Percentiles rank a stretch among this genome's conserved stretches.
Evolutionary conservation across 73 alveolate species (phyloP).

Genomic region (Paramecium bursaria): DNA sequence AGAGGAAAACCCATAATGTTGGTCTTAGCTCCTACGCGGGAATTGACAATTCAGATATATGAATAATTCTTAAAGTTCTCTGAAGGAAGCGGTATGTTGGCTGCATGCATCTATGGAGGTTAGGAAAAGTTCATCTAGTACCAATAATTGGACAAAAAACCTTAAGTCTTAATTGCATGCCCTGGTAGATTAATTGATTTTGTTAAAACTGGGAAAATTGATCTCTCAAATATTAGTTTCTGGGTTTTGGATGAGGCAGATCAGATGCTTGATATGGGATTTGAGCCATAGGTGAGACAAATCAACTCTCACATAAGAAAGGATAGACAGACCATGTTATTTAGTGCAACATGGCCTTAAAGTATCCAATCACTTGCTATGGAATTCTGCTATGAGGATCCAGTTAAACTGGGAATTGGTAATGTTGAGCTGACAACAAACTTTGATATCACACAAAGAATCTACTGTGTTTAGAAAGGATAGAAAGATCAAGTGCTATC

Average conservation of each 20-base stretch:
- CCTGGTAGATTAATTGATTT: slow-evolving; percentile 94
- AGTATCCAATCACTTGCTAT: slow-evolving; percentile 80
- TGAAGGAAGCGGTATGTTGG: slow-evolving; percentile 79
- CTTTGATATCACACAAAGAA: slow-evolving; percentile 63
- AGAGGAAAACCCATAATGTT: slow-evolving; percentile 77
- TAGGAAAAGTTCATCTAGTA: slow-evolving; percentile 79
- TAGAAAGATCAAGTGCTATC: slow-evolving; percentile 51
- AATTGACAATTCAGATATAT: slow-evolving; percentile 83
- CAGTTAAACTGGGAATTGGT: slow-evolving; percentile 77
- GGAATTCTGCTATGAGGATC: slow-evolving; percentile 79
- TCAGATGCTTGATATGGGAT: slow-evolving; percentile 95
- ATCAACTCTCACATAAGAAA: slow-evolving; percentile 72
- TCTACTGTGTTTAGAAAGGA: slow-evolving; percentile 50
- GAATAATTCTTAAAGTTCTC: slow-evolving; percentile 83
- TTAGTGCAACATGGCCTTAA: slow-evolving; percentile 92
- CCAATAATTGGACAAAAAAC: slow-evolving; percentile 75
- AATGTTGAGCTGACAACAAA: slow-evolving; percentile 78
- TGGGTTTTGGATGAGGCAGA: slow-evolving; percentile 94
- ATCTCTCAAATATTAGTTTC: slow-evolving; percentile 75
- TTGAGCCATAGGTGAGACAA: slow-evolving; percentile 84
- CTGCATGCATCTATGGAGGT: slow-evolving; percentile 91
- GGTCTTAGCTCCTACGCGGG: slow-evolving; percentile 94
- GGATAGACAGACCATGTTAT: slow-evolving; percentile 84
- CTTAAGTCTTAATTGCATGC: slow-evolving; percentile 86
- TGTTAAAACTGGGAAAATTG: slow-evolving; percentile 74